These are phyloP conservation scores for Melastoma candidum DNA, from an alignment of 441 rosid species.

Conservation along the genomic window DNA sequence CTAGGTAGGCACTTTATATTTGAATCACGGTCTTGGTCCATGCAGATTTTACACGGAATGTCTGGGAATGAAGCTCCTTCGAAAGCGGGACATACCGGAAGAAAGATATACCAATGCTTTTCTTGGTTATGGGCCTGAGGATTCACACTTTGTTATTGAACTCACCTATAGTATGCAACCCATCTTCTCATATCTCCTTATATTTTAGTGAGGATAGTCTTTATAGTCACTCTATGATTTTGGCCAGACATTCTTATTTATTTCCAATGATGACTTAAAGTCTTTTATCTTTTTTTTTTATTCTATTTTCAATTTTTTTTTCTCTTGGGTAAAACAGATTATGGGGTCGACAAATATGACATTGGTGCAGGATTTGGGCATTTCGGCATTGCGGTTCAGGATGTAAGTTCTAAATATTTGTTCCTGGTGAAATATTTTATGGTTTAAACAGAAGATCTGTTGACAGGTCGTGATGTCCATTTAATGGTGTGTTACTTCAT, in stretches of 20 bases:
- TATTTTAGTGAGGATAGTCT: not conserved
- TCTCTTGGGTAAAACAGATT: slow-evolving; percentile 37
- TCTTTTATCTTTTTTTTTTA: not conserved
- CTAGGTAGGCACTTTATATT: not conserved
- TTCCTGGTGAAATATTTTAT: not conserved
- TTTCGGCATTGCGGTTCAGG: slow-evolving; percentile 79
- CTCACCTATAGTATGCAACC: slow-evolving; percentile 51
- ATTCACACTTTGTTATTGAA: slow-evolving; percentile 58
- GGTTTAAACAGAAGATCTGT: too few relatives aligned
- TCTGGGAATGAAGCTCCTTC: slow-evolving; percentile 60
- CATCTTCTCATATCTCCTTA: not conserved
- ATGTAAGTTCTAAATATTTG: slow-evolving; percentile 41
- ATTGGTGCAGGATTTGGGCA: slow-evolving; percentile 88
- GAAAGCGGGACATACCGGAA: slow-evolving; percentile 71
- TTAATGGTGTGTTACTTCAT: too few relatives aligned
- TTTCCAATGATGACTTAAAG: too few relatives aligned
- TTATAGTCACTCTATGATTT: not conserved
- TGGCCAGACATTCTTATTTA: not conserved
- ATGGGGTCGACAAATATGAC: slow-evolving; percentile 86
- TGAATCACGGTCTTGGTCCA: slow-evolving; percentile 1
- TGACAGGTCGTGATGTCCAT: too few relatives aligned
- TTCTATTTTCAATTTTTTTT: slow-evolving; percentile 1
- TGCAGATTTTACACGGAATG: slow-evolving; percentile 68
- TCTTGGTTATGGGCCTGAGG: slow-evolving; percentile 74
- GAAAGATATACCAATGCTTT: slow-evolving; percentile 67